Base-by-base conservation (phyloP, 208 protist species). In the Leishmania braziliensis region DNA sequence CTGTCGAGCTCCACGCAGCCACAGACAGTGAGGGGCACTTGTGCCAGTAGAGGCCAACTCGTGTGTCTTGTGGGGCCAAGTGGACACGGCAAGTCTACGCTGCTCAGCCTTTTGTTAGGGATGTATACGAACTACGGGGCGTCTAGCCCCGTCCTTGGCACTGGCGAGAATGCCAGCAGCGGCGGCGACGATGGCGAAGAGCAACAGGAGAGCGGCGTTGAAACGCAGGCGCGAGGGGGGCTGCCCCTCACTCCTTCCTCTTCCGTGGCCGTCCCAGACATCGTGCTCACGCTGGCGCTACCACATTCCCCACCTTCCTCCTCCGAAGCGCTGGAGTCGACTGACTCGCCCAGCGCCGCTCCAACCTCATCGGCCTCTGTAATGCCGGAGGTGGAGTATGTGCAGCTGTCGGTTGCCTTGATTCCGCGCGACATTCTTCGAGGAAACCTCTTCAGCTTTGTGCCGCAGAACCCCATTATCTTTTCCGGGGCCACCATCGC, bases 61-160 rank as follows among this genome's bases (percentile, higher is more conserved):
- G 86, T 96, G 62, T 92, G 87, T 63, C 71, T 96, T 0, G 84
- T 90, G 0, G 90, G 93, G 3, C 82, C 84, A 5, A 95, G 91
- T 69, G 93, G 93, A 8, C 92, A 88, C 70, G 93, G 93, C 51
- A 96, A 96, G 84, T 93, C 89, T 48, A 96, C 93, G 20, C 79
- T 95, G 60, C 84, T 96, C n/a, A 88, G 86, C 9, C 83, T 96
- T 54, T 75, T 96, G 53, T 77, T 96, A 0, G 91, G 84, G 1
- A 81, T 96, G 60, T 96, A 96, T 86, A 84, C 82, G n/a, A 60
- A 89, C 81, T 88, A 83, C 62, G 50, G 73, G 3, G 36, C 43
- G 8, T 20, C 43, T 3, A 53, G 43, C 36, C 36, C 33, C 66
- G 16, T 14, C 36, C 63, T 50, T 68, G 51, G 33, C 53, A 43